Base-by-base conservation (phyloP, 306 rosid genomes). In the Begonia peltatifolia region DNA sequence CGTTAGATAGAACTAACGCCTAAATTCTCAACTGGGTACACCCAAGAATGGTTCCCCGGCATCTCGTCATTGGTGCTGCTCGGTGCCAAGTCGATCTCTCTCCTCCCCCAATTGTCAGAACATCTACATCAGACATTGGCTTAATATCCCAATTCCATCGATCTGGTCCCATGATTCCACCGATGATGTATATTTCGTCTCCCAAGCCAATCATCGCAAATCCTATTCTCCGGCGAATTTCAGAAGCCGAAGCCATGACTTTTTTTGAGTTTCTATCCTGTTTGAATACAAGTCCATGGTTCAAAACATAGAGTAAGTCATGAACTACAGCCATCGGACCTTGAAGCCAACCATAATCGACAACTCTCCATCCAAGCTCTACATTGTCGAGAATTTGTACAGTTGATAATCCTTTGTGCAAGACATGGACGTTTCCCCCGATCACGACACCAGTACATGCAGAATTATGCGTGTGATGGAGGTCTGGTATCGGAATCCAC, bases 391-490 rank as follows among this genome's bases (percentile, higher is more conserved):
- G 72, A 72, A 92, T 77, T 65, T 92, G 99, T 58, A 79, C 95
- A 0, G 83, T 81, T 12, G 96, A 79, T 67, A 92, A 63, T 16
- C 94, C 99, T 81, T 79, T 87, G 79, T 92, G 99, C 73, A 92
- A 77, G 22, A 92, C 94, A 14, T 83, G 84, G 68, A 87, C 69
- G 84, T 77, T 81, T 49, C 83, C 94, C 18, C 83, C 79, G 9
- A 92, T 73, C 65, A 87, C 88, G 53, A 87, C 70, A 44, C 94
- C 99, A 47, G 96, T 73, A 74, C 99, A 92, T 22, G 95, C 93
- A 9, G 96, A 83, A 67, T 83, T 83, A 60, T 92, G 99, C 58
- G 89, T 77, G 43, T 81, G 86, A 15, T 81, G 96, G 51, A 92
- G 87, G 74, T 86, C 86, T 7, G 96, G 88, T 66, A 92, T 71